phyloP scores from a whole-genome alignment of 2,329 filamentous ascomycete genomes.

The Mollisia scopiformis region DNA sequence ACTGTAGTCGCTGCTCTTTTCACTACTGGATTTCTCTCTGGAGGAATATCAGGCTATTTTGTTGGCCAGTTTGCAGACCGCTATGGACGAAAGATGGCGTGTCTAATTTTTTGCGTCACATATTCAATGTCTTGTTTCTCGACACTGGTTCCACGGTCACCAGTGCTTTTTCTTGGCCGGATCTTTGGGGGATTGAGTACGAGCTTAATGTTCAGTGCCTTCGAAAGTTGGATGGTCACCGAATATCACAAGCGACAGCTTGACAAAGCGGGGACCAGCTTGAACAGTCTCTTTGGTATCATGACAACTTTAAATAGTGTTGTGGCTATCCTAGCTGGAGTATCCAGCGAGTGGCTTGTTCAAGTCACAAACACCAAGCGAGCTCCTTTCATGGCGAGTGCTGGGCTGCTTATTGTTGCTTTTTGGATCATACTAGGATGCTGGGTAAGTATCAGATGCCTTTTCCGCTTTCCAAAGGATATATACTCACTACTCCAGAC shows the following conservation, averaged over 20 bases:
- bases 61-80: conserved; percentile 37
- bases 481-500: conserved; percentile 35
- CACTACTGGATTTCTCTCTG: conserved; percentile 37
- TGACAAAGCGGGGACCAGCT: conserved; percentile 43
- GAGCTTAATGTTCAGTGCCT: conserved; percentile 60
- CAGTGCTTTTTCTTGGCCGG: conserved; percentile 54
- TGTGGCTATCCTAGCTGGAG: conserved; percentile 56
- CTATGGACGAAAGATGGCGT: conserved; percentile 49
- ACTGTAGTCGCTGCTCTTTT: conserved; percentile 35
- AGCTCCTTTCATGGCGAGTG: conserved; percentile 55
- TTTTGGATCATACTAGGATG: conserved; percentile 48
- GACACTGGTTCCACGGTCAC: conserved; percentile 47
- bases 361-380: conserved; percentile 48
- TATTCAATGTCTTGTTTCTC: conserved; percentile 57
- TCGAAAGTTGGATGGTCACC: conserved; percentile 65
- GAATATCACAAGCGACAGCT: conserved; percentile 54
- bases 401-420: conserved; percentile 44
- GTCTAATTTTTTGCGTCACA: conserved; percentile 55
- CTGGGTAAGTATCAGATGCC: conserved; percentile 45
- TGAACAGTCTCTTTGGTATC: conserved; percentile 55
- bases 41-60: conserved; percentile 36
- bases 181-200: conserved; percentile 58
- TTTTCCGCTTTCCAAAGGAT: not conserved
- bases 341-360: conserved; percentile 56
- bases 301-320: conserved; percentile 57